Evolutionary conservation across 139 green algal species (phyloP).

Genomic region (Monoraphidium neglectum): DNA sequence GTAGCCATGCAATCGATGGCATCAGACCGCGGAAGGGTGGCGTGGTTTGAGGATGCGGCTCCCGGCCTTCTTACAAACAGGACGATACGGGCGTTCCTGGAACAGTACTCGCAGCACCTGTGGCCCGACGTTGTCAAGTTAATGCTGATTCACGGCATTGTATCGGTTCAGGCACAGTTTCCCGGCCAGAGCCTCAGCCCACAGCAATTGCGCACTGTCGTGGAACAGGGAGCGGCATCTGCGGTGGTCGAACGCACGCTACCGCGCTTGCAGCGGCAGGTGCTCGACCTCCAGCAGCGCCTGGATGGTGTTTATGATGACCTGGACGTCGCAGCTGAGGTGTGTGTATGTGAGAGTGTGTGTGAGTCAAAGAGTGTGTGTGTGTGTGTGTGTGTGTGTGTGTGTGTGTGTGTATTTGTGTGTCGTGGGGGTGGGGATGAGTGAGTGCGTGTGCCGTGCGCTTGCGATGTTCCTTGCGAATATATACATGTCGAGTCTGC

Average conservation of each 20-base stretch:
- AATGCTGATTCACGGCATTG: conserved; percentile 12
- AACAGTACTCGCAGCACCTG: neutral
- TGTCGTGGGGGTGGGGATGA: no score
- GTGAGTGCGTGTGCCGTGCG: no score
- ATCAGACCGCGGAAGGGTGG: neutral
- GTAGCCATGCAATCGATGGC: no score
- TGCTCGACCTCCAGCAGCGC: conserved; percentile 11
- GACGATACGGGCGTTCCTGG: conserved; percentile 8
- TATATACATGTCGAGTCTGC: no score
- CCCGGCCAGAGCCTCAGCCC: neutral
- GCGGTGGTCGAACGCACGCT: conserved; percentile 15
- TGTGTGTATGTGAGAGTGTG: no score
- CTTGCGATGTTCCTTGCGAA: no score
- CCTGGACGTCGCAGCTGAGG: no score
- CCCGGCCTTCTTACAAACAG: conserved; percentile 5
- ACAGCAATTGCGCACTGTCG: conserved; percentile 1
- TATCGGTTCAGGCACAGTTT: conserved; percentile 3
- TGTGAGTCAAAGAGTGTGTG: no score
- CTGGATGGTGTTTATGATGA: conserved; percentile 21
- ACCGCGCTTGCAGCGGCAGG: conserved; percentile 14
- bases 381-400: no score
- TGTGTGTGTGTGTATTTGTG: no score
- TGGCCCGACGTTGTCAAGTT: conserved; percentile 14
- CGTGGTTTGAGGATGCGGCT: conserved; percentile 6
- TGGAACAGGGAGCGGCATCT: neutral